Conservation (phyloP, 495 filamentous ascomycete genomes). For the Tuber borchii region DNA sequence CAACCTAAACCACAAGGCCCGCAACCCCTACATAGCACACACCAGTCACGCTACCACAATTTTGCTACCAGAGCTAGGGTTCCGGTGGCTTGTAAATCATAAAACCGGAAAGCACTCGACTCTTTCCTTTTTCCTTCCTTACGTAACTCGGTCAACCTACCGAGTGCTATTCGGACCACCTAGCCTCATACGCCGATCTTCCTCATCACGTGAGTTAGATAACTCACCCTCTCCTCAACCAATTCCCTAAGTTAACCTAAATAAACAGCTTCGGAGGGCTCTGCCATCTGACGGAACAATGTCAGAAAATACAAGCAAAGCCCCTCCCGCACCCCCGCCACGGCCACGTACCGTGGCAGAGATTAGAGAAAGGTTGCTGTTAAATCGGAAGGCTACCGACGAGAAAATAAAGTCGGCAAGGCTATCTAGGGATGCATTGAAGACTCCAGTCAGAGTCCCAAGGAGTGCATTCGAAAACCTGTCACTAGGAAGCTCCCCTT, state of each 20-base stretch:
- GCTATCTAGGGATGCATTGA: slow-evolving; percentile 2
- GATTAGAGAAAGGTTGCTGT: slow-evolving; percentile 3
- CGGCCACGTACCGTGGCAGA: not conserved
- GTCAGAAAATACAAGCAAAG: not conserved
- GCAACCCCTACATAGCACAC: not conserved
- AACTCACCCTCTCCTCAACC: not conserved
- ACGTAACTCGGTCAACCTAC: not conserved
- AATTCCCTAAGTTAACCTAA: not conserved
- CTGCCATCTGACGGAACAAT: not conserved
- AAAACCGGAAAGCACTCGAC: not conserved
- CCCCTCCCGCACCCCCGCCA: not conserved
- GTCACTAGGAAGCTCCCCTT: not conserved
- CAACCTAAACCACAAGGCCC: not conserved
- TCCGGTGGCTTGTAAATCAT: slow-evolving; percentile 3
- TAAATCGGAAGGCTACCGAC: slow-evolving; percentile 6
- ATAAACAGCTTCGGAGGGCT: not conserved
- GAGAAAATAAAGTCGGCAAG: slow-evolving; percentile 5
- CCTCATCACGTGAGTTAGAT: slow-evolving; percentile 1
- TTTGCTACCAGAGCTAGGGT: not conserved
- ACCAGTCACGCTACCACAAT: not conserved
- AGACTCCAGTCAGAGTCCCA: not conserved
- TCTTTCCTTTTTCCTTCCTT: not conserved
- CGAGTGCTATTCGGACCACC: not conserved
- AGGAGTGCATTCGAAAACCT: not conserved
- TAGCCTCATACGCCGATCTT: not conserved